phyloP scores from a whole-genome alignment of 139 green algal genomes.

The Haematococcus lacustris region DNA sequence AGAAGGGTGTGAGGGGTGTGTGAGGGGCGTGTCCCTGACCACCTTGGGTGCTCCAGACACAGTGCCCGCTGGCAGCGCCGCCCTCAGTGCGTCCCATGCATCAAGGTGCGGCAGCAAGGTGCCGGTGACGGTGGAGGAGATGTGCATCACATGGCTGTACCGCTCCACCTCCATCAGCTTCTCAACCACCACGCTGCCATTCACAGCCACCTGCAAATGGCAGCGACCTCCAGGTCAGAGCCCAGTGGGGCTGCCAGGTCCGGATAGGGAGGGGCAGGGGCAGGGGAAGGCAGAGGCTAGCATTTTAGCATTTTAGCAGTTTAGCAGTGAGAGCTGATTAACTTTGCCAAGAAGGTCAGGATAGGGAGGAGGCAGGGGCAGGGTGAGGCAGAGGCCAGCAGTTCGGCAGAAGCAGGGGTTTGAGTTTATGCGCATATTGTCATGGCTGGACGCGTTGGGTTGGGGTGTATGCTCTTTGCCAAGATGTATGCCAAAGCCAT shows the following conservation, averaged over 20 bases:
- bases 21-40: not conserved
- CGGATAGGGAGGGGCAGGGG: too few relatives aligned
- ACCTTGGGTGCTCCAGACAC: conserved; percentile 95
- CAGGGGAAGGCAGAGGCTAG: too few relatives aligned
- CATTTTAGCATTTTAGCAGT: too few relatives aligned
- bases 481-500: not conserved
- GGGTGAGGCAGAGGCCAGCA: too few relatives aligned
- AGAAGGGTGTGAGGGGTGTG: too few relatives aligned
- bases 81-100: conserved; percentile 90
- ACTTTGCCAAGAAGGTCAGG: too few relatives aligned
- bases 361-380: too few relatives aligned
- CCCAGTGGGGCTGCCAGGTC: too few relatives aligned
- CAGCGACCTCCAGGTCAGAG: too few relatives aligned
- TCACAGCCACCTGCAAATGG: conserved; percentile 63
- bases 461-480: not conserved
- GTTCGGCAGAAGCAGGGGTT: too few relatives aligned
- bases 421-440: not conserved
- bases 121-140: conserved; percentile 78
- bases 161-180: conserved; percentile 97
- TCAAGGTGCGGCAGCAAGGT: conserved; percentile 70
- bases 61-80: conserved; percentile 92
- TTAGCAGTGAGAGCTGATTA: too few relatives aligned
- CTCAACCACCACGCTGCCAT: conserved; percentile 83
- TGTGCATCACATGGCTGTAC: conserved; percentile 99
- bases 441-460: not conserved